Evolutionary conservation across 805 yeast species (phyloP).

Genomic region (Candida nonsorbophila): DNA sequence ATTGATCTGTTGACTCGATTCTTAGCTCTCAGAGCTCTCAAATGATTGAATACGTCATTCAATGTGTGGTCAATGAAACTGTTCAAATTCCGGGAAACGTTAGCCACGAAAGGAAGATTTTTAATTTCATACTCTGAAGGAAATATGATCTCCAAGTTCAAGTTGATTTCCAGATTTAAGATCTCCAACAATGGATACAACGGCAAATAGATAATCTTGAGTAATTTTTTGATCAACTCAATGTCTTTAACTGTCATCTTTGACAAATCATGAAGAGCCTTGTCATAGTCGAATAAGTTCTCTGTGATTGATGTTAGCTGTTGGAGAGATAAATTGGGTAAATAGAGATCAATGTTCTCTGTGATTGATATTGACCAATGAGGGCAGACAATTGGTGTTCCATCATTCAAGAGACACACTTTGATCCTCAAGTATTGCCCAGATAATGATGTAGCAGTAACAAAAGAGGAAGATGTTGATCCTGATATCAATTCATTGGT

Average conservation of each 20-base stretch:
- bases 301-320: constrained; percentile 39
- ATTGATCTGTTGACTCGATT: constrained; percentile 49
- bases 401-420: constrained; percentile 72
- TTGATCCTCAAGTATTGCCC: constrained; percentile 73
- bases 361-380: constrained; percentile 49
- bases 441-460: constrained; percentile 83
- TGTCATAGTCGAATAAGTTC: constrained; percentile 34
- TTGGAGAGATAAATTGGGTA: constrained; percentile 52
- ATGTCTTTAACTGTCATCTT: constrained; percentile 32
- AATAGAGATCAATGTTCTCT: constrained; percentile 50
- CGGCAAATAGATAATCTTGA: constrained; percentile 50
- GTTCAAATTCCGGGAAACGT: constrained; percentile 53
- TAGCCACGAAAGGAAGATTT: constrained; percentile 33
- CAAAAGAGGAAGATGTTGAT: constrained; percentile 44
- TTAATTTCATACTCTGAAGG: constrained; percentile 53
- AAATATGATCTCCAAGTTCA: constrained; percentile 70
- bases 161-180: constrained; percentile 55
- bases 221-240: constrained; percentile 35
- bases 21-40: constrained; percentile 38
- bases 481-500: constrained; percentile 15
- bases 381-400: constrained; percentile 81
- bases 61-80: constrained; percentile 71
- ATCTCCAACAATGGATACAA: constrained; percentile 52
- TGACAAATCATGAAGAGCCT: constrained; percentile 33
- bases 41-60: constrained; percentile 71